Evolutionary conservation across 768 basidiomycete genomes (phyloP), one percentile per base, ranked within the genome.

Genomic region (Strobilomyces confusus): DNA sequence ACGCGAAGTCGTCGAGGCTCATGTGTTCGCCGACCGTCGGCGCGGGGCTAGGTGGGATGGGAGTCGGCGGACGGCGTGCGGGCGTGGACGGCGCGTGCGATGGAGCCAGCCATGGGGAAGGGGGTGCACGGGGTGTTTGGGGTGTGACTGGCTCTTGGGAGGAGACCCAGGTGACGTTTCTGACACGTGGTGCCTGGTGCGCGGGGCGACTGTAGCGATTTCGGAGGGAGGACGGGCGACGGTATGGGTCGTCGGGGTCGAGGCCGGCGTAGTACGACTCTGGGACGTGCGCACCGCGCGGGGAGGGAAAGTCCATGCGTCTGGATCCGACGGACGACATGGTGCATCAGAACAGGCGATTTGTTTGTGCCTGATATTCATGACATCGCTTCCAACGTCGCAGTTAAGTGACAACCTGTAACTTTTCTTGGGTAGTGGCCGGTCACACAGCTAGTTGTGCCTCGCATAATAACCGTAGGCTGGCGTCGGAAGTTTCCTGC

Each of bases 11-110:
- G 1, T 70, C 69, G 6, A 70, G 42, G 2, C 26, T 41, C 67
- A 69, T 69, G 33, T 63, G 69, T 40, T 69, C 67, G 20, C 64
- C 67, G n/a, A 69, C 63, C 3, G 69, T 60, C 7, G 57, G 54
- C 14, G 51, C 58, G 2, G 58, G 66, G n/a, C 68, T 68, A 11
- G 66, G 52, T 4, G 56, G 54, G 15, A 43, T 42, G 30, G 19
- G 9, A 38, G 51, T 55, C 17, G 56, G 56, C 9, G 60, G 55
- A 17, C 60, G 49, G 23, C 48, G 54, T 11, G n/a, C 30, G 7
- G 64, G 56, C 5, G 64, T 44, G 20, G 57, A 54, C 2, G 58
- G 57, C 9, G 15, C 43, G 7, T 42, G 54, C 1, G 36, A 30
- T 12, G 53, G 29, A 44, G 51, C 49, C 5, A 42, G 4, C 54